Conservation (phyloP, 768 basidiomycete genomes). For the Lyophyllum atratum region DNA sequence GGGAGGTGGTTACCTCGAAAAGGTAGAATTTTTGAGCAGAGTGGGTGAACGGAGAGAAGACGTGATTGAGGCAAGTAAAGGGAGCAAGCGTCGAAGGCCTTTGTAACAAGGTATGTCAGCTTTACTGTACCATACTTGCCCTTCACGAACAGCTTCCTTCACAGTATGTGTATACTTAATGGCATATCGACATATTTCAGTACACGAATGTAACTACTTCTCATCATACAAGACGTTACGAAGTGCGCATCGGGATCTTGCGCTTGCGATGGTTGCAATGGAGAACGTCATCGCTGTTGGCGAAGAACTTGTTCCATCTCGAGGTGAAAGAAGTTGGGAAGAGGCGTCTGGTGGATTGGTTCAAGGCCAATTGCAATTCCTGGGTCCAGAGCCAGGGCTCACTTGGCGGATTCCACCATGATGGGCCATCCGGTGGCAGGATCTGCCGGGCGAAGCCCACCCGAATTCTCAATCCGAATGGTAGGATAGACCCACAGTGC, state of each 20-base stretch:
- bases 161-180: not conserved
- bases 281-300: too few species aligned
- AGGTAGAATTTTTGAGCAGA: conserved; percentile 78
- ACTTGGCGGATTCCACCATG: too few species aligned
- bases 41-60: conserved; percentile 75
- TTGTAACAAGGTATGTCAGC: conserved; percentile 9
- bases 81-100: conserved; percentile 52
- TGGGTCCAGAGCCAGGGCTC: not conserved
- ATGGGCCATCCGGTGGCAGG: too few species aligned
- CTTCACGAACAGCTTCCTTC: not conserved
- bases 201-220: not conserved
- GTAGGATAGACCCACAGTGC: too few species aligned
- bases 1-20: conserved; percentile 81
- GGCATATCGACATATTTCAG: not conserved
- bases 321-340: not conserved
- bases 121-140: not conserved
- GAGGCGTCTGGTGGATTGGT: not conserved
- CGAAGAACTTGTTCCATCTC: not conserved
- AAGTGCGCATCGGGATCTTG: too few species aligned
- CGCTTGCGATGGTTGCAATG: too few species aligned
- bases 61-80: conserved; percentile 55
- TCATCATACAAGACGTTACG: too few species aligned
- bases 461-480: too few species aligned
- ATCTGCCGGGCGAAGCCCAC: too few species aligned
- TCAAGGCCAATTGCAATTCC: not conserved